These are phyloP conservation scores for Bolboschoenus planiculmis DNA, from an alignment of 176 grass and related monocot species.

Conservation along the genomic window DNA sequence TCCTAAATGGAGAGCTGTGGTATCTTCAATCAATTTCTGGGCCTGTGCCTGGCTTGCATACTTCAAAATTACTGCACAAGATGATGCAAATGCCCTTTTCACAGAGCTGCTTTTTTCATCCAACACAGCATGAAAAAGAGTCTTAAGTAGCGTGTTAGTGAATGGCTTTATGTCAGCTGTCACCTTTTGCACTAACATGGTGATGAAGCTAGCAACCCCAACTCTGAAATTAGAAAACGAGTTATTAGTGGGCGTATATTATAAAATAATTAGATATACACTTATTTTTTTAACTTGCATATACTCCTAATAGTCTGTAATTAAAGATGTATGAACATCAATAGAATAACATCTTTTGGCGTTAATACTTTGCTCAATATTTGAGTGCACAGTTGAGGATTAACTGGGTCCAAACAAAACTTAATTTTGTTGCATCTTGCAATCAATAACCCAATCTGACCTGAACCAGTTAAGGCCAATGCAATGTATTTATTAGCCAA, in stretches of 20 bases:
- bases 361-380: not conserved
- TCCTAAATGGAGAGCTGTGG: slow-evolving; percentile 64
- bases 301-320: not conserved
- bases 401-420: not conserved
- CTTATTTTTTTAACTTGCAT: not conserved
- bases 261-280: slow-evolving; percentile 6
- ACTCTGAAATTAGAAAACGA: slow-evolving; percentile 52
- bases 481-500: not conserved
- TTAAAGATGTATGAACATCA: not conserved
- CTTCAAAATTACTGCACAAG: slow-evolving; percentile 76
- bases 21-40: slow-evolving; percentile 89
- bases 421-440: not conserved
- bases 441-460: not conserved
- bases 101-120: slow-evolving; percentile 69
- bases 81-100: slow-evolving; percentile 80
- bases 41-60: slow-evolving; percentile 62
- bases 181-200: slow-evolving; percentile 77
- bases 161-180: slow-evolving; percentile 67
- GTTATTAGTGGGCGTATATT: not conserved
- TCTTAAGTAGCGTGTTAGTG: slow-evolving; percentile 50
- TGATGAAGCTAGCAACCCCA: slow-evolving; percentile 92
- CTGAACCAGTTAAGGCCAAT: not conserved
- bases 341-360: not conserved
- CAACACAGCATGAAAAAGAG: slow-evolving; percentile 62
- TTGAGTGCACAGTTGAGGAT: not conserved